Percentiles rank a stretch among this genome's conserved stretches.
Evolutionary conservation across 306 rosid genomes (phyloP).

Genomic region (Hylodesmum podocarpum): DNA sequence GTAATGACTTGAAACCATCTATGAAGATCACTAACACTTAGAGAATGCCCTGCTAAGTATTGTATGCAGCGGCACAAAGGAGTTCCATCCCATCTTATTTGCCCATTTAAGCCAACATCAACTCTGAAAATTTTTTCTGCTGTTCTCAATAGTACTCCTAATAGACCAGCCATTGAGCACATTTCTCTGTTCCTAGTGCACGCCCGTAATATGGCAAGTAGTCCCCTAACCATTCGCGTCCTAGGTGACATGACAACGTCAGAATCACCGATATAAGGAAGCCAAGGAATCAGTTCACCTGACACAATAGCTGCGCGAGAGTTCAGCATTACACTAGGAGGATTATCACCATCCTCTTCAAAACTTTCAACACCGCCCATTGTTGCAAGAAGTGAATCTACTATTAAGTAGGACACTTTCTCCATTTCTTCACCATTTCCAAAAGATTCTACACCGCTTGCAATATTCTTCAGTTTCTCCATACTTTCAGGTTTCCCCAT

Average conservation of each 20-base stretch:
- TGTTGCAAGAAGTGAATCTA: slow-evolving; percentile 95
- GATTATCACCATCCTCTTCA: slow-evolving; percentile 92
- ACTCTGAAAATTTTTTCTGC: slow-evolving; percentile 74
- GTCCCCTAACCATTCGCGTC: slow-evolving; percentile 93
- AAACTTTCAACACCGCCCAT: slow-evolving; percentile 99
- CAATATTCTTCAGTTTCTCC: slow-evolving; percentile 88
- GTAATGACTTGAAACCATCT: slow-evolving; percentile 86
- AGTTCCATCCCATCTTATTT: slow-evolving; percentile 89
- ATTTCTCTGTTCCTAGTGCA: slow-evolving; percentile 98
- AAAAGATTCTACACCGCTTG: slow-evolving; percentile 72
- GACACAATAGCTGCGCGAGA: slow-evolving; percentile 96
- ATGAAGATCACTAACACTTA: slow-evolving; percentile 72
- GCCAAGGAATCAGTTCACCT: slow-evolving; percentile 94
- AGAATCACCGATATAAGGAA: slow-evolving; percentile 82
- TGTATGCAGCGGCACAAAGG: slow-evolving; percentile 93
- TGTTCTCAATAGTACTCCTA: slow-evolving; percentile 78
- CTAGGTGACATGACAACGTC: slow-evolving; percentile 80
- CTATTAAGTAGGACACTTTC: slow-evolving; percentile 64
- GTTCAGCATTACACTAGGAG: slow-evolving; percentile 97
- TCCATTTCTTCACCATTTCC: slow-evolving; percentile 79
- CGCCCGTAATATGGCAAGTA: slow-evolving; percentile 92
- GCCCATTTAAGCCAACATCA: slow-evolving; percentile 64
- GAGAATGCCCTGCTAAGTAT: slow-evolving; percentile 92
- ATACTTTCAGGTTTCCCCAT: slow-evolving; percentile 96
- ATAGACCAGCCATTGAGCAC: slow-evolving; percentile 94